Base-by-base conservation (phyloP, 371 early-diverging fungal genomes). In the Rhizopus sp. region DNA sequence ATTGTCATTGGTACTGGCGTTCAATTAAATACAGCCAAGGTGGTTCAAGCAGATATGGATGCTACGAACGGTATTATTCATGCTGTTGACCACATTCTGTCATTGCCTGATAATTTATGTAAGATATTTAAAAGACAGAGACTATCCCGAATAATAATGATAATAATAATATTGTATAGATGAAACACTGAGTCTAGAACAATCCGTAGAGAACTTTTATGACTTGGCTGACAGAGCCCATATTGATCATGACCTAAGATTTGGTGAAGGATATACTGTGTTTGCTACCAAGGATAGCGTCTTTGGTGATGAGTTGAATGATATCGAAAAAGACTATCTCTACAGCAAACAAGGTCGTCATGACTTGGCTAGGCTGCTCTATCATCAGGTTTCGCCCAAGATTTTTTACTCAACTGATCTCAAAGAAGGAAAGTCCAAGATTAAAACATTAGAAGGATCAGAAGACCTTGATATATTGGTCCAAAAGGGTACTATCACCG, bases 41-140 rank as follows among this genome's bases (percentile, higher is more conserved):
- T 80, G 9, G 51, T 61, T 13, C 63, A 76, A 8, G 47, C 49
- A 3, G 61, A 72, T 34, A 37, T 65, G 1, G 53, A 68, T n/a
- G 63, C 75, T 6, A 64, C 67, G 1, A 76, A 80, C 42, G 81
- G 78, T 32, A 62, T 76, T 1, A 67, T 80, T 7, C 81, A 80
- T 53, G 70, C 65, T 8, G 49, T 78, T 17, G 71, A 74, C 45
- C 60, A 69, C 3, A 7, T 76, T 3, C 33, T 78, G 35, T 17
- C 47, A 6, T 66, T 76, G 13, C 78, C 81, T 13, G 55, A 10
- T 4, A 63, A 68, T 32, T 29, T 80, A 7, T 66, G 81, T 76
- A 72, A 53, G 57, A 16, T 45, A 3, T 9, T 38, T 6, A 50
- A 5, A 32, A 45, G 23, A 51, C 13, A 35, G 17, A 17, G 17